phyloP scores from a whole-genome alignment of 2,329 filamentous ascomycete genomes.

The Beauveria bassiana region DNA sequence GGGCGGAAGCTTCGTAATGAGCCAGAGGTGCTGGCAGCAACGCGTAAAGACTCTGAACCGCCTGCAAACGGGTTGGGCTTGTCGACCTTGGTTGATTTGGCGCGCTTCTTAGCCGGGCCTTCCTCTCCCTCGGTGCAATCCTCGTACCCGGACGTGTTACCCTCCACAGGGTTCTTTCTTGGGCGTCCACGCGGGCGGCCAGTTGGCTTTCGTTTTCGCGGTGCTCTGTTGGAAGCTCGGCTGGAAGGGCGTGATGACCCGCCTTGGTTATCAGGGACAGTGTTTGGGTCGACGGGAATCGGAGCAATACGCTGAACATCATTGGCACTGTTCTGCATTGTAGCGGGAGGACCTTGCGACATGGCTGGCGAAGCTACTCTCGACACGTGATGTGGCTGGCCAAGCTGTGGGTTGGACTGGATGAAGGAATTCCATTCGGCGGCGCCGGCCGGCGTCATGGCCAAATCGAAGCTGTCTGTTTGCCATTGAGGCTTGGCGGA shows the following conservation, averaged over 20 bases:
- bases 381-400: slow-evolving; percentile 26
- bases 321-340: slow-evolving; percentile 15
- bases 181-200: slow-evolving; percentile 50
- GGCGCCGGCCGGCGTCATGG: slow-evolving; percentile 49
- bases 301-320: slow-evolving; percentile 30
- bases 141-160: slow-evolving; percentile 69
- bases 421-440: slow-evolving; percentile 74
- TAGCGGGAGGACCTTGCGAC: slow-evolving; percentile 22
- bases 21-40: slow-evolving; percentile 84
- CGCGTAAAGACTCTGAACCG: slow-evolving; percentile 71
- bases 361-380: slow-evolving; percentile 30
- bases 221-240: slow-evolving; percentile 43
- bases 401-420: slow-evolving; percentile 57
- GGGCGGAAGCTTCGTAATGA: slow-evolving; percentile 81
- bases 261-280: slow-evolving; percentile 15
- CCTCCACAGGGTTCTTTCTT: slow-evolving; percentile 46
- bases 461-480: slow-evolving; percentile 20
- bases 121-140: slow-evolving; percentile 56
- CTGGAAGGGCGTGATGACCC: slow-evolving; percentile 50
- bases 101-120: slow-evolving; percentile 57
- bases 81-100: slow-evolving; percentile 65
- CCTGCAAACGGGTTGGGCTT: slow-evolving; percentile 65
- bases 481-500: slow-evolving; percentile 51
- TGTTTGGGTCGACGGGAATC: slow-evolving; percentile 21
- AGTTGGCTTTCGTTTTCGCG: slow-evolving; percentile 36